Evolutionary conservation across 2,329 filamentous ascomycete species (phyloP).

Genomic region (Ophiocordyceps camponoti-leonardi): DNA sequence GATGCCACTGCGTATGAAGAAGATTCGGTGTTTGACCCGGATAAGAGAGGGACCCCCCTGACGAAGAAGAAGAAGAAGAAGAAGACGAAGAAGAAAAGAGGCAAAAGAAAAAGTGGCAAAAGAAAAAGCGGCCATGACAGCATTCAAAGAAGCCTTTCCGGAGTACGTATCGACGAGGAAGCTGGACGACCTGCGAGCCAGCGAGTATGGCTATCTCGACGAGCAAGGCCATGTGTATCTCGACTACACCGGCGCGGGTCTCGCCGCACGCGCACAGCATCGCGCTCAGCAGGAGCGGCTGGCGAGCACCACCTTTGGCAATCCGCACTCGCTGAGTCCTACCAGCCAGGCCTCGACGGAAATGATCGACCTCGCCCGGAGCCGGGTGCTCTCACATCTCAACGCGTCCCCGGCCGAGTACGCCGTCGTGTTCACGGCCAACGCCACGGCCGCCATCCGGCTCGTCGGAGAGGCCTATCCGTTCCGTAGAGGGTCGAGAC

Average conservation of each 20-base stretch:
- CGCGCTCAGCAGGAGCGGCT: constrained; percentile 14
- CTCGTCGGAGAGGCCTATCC: constrained; percentile 22
- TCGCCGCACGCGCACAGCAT: constrained; percentile 16
- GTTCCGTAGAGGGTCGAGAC: constrained; percentile 8
- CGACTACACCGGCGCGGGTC: constrained; percentile 22
- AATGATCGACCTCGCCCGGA: constrained; percentile 14
- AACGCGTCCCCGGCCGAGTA: constrained; percentile 19
- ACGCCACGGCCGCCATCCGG: constrained; percentile 20
- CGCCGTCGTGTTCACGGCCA: constrained; percentile 21
- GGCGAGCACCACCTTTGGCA: constrained; percentile 14
- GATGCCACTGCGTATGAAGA: no score
- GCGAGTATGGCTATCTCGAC: constrained; percentile 20
- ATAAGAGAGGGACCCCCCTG: no score
- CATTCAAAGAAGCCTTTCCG: constrained; percentile 9
- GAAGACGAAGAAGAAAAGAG: no score
- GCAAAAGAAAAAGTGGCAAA: no score
- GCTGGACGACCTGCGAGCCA: constrained; percentile 9
- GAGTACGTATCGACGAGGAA: constrained; percentile 15
- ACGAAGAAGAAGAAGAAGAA: no score
- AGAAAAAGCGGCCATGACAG: background rate
- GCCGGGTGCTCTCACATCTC: constrained; percentile 15
- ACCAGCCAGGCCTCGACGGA: constrained; percentile 16
- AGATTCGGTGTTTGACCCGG: no score
- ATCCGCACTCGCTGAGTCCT: constrained; percentile 22
- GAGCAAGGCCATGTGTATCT: constrained; percentile 20